phyloP scores from a whole-genome alignment of 306 rosid genomes.

The Fagus crenata region DNA sequence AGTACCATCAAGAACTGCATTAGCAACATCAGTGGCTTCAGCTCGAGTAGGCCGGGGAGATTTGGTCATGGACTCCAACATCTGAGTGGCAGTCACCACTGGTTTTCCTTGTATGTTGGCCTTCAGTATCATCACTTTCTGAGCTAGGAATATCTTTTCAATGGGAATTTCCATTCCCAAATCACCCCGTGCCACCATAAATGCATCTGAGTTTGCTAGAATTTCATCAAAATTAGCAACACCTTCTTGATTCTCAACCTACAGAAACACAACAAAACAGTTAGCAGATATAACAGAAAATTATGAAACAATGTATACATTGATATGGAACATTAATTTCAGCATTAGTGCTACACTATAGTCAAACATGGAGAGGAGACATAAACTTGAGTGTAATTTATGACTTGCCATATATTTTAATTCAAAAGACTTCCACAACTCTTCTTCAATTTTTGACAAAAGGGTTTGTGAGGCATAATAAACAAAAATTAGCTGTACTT shows the following conservation, averaged over 20 bases:
- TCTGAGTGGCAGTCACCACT: conserved; percentile 44
- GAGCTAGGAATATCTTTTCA: conserved; percentile 49
- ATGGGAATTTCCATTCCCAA: conserved; percentile 51
- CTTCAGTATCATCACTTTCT: conserved; percentile 43
- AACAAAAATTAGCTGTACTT: no score
- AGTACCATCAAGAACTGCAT: conserved; percentile 53
- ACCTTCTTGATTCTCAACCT: conserved; percentile 52
- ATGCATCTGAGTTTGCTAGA: conserved; percentile 45
- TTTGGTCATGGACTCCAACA: conserved; percentile 47
- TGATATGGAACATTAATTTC: no score
- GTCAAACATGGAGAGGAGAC: no score
- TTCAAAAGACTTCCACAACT: no score
- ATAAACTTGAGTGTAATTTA: no score
- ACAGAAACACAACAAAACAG: background rate
- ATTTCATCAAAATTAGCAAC: conserved; percentile 45
- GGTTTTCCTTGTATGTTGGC: conserved; percentile 47
- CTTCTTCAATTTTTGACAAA: no score
- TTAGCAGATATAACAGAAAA: background rate
- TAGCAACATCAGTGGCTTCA: conserved; percentile 56
- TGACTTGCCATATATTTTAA: no score
- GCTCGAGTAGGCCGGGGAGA: conserved; percentile 51
- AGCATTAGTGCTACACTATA: no score
- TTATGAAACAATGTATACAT: background rate
- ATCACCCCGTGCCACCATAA: conserved; percentile 52
- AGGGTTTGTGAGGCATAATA: no score